Conservation (phyloP, 2,329 filamentous ascomycete genomes). For the Pleoardoris graminearum region DNA sequence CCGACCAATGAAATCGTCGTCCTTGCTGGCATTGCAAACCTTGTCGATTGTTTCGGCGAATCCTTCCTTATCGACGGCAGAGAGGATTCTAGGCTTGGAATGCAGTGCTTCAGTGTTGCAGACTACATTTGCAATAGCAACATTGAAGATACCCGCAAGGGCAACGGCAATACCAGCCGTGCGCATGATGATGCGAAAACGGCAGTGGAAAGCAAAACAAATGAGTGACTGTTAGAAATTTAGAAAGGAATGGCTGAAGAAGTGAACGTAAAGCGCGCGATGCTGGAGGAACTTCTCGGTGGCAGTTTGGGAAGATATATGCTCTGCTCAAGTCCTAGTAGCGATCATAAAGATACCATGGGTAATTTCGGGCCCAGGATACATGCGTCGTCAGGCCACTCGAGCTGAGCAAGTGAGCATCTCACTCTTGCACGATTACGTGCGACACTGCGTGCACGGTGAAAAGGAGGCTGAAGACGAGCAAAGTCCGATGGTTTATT, state of each 20-base stretch:
- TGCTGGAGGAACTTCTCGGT: neutral
- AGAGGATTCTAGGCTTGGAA: neutral
- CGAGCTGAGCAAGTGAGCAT: too few relatives aligned
- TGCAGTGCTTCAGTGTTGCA: slow-evolving; percentile 4
- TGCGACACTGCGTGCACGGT: too few relatives aligned
- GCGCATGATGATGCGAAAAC: neutral
- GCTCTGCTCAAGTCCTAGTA: neutral
- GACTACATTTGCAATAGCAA: slow-evolving; percentile 5
- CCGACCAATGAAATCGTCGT: neutral
- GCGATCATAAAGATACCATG: too few relatives aligned
- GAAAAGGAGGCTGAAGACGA: too few relatives aligned
- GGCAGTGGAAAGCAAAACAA: neutral
- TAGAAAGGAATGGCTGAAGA: neutral
- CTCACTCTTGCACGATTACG: too few relatives aligned
- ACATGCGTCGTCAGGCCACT: too few relatives aligned
- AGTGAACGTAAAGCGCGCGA: neutral
- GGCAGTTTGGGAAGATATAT: neutral
- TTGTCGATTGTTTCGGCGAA: neutral
- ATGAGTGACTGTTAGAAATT: neutral
- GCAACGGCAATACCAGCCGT: neutral
- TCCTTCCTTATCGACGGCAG: neutral
- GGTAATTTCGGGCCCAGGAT: too few relatives aligned
- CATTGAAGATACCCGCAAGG: neutral
- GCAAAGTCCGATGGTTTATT: too few relatives aligned
- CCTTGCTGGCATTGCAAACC: neutral